Evolutionary conservation across 768 basidiomycete species (phyloP).

Genomic region (Obba rivulosa): DNA sequence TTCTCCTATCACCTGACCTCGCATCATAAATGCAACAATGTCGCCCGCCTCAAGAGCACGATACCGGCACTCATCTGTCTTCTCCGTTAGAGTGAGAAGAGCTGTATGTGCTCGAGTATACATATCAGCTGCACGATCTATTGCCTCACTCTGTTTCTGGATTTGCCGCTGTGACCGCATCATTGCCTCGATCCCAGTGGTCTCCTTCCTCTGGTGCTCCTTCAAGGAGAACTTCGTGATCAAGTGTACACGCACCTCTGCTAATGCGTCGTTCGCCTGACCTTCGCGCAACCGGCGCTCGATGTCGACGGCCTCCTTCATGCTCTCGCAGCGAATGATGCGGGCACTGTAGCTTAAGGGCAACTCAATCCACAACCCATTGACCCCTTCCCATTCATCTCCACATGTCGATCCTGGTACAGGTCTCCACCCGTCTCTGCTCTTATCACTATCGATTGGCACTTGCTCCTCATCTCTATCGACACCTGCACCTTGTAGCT

Average conservation of each 20-base stretch:
- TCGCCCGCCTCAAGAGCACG: neutral
- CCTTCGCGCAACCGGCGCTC: neutral
- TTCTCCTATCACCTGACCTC: neutral
- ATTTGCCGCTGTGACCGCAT: neutral
- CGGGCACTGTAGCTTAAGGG: neutral
- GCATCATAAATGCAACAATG: neutral
- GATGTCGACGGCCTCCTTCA: neutral
- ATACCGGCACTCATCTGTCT: neutral
- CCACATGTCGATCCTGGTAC: no score
- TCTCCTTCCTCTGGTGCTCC: neutral
- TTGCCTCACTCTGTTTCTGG: neutral
- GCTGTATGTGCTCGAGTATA: neutral
- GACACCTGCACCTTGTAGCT: no score
- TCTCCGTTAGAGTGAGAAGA: neutral
- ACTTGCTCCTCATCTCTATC: no score
- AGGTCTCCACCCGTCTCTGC: no score
- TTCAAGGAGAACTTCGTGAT: neutral
- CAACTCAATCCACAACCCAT: neutral
- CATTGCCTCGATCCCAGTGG: neutral
- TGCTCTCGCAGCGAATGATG: neutral
- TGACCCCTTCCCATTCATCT: no score
- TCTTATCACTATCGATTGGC: no score
- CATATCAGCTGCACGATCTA: neutral
- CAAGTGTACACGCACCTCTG: constrained; percentile 1
- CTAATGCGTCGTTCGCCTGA: constrained; percentile 4